Evolutionary conservation across 306 rosid species (phyloP).

Genomic region (Quercus agrifolia): DNA sequence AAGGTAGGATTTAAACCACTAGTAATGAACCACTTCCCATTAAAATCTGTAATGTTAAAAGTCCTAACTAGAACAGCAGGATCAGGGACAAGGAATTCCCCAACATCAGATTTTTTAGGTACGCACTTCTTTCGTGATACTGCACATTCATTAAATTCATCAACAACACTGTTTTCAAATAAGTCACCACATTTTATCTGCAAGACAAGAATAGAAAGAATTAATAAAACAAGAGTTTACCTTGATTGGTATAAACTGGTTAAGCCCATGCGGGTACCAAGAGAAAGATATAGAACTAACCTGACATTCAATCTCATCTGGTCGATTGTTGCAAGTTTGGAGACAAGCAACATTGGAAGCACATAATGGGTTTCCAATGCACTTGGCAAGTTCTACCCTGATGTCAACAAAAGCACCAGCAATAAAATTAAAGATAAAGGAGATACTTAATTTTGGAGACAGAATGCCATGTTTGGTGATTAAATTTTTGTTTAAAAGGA

Average conservation of each 20-base stretch:
- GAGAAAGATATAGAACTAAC: conserved; percentile 38
- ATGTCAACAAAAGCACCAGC: conserved; percentile 26
- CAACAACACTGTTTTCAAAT: conserved; percentile 88
- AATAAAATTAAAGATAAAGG: conserved; percentile 8
- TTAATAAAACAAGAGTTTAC: conserved; percentile 19
- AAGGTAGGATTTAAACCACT: conserved; percentile 89
- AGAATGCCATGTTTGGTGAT: too few species aligned
- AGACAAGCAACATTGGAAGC: conserved; percentile 96
- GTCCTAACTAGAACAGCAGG: conserved; percentile 73
- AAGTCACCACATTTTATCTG: conserved; percentile 93
- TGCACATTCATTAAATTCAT: conserved; percentile 92
- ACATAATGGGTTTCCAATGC: conserved; percentile 82
- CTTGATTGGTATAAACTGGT: not conserved
- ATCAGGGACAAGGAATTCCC: conserved; percentile 85
- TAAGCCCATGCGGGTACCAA: not conserved
- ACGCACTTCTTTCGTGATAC: conserved; percentile 94
- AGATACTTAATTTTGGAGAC: not conserved
- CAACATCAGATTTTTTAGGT: conserved; percentile 87
- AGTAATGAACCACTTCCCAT: conserved; percentile 89
- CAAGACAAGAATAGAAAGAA: conserved; percentile 13
- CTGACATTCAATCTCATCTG: conserved; percentile 97
- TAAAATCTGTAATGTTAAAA: conserved; percentile 69
- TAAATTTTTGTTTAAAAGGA: not conserved
- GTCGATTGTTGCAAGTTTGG: conserved; percentile 94
- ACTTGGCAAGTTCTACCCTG: conserved; percentile 87